Evolutionary conservation across 257 asterid species (phyloP), one percentile per base, ranked within the genome.

Genomic region (Gentiana dahurica): DNA sequence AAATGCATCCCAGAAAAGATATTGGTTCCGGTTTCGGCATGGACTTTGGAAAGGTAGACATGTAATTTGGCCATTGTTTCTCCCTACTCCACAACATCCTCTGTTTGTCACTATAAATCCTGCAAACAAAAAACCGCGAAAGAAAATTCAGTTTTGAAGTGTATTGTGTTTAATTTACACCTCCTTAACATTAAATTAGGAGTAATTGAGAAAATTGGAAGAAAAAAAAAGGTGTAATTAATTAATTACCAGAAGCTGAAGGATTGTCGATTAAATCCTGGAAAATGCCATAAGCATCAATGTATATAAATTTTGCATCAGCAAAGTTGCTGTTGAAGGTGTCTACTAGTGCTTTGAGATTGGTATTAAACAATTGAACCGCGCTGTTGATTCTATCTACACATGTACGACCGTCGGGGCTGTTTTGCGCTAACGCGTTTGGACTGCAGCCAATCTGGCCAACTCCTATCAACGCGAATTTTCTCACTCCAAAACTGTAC

Each of bases 401-500:
- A 49, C 98, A 91, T 2, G 96, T 86, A 0, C 24, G 33, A 0
- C 98, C 98, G 49, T 91, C 98, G 0, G 83, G 73, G 73, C 98
- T 91, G 63, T 85, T 85, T 66, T 90, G 98, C 3, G 98, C 98
- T 76, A 91, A 61, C 5, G 87, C 86, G 43, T 91, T 91, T 36
- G 98, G 98, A 70, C 96, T 87, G 79, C 98, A 91, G 7, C 98
- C 96, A 50, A 91, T 87, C 46, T 85, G 95, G 7, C 95, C 96
- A 13, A 86, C 77, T 66, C 96, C 96, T 9, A 65, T 75, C 54
- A 87, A 41, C 2, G 36, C 91, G 45, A 90, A 74, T 72, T 87
- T 90, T 69, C 90, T 68, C n/a, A 96, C 98, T 49, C 96, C 98
- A 15, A 67, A 79, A 57, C 76, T 51, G 66, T 91, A 79, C 77